Base-by-base conservation (phyloP, 2,329 filamentous ascomycete genomes). In the Aspergillus chevalieri region DNA sequence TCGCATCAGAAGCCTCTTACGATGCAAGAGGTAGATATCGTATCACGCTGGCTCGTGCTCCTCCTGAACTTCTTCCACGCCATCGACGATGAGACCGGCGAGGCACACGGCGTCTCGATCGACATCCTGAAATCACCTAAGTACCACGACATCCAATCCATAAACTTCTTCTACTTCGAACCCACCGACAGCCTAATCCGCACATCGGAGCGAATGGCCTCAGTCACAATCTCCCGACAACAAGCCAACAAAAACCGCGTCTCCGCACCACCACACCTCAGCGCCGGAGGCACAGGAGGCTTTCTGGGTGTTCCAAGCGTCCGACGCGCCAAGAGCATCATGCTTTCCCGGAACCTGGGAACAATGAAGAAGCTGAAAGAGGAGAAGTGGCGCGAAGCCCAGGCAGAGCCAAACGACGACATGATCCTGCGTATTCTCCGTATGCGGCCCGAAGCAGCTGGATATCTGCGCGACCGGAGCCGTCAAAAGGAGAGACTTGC, bases 81-180 rank as follows among this genome's bases (percentile, higher is more conserved):
- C 26, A 82, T 86, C 54, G 91, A 96, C 61, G 90, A 95, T 61
- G 81, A 87, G 64, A 85, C 74, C 61, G 83, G 91, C 48, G 87
- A 92, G 68, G 87, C 87, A 21, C 81, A 93, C 52, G 93, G 93
- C 56, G 89, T 98, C 2, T 87, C 91, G 0, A 82, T 89, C 42
- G 91, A 96, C 67, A 85, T 96, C 28, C 80, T 98, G 65, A 95
- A 95, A 72, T 95, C 89, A 57, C 89, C 92, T 65, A 98, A 98
- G 79, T 98, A 95, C 77, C 91, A 96, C 75, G 93, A 98, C 69
- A 82, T 98, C 47, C 89, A 93, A 57, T 92, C 89, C 54, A 81
- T 98, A 55, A 95, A 95, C 74, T 98, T 97, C 78, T 98, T 97
- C 78, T 98, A 98, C 75, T 94, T 93, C 65, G 91, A 97, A 63